Evolutionary conservation across 208 protist genomes (phyloP).

Genomic region (Acanthamoeba triangularis): DNA sequence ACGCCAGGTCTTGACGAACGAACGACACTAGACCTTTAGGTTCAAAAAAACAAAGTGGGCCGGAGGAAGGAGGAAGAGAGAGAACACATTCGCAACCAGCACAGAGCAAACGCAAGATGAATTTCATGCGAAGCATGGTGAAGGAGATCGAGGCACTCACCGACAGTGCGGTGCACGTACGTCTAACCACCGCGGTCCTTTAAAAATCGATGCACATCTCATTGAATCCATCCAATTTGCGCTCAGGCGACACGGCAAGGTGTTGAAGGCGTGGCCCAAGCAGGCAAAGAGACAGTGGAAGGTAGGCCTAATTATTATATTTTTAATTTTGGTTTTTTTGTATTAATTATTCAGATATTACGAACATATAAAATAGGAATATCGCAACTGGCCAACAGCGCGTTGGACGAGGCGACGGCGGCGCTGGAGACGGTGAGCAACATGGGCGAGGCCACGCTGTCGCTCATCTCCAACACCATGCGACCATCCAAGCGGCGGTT

Average conservation of each 20-base stretch:
- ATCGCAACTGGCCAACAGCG: not conserved
- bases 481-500: not conserved
- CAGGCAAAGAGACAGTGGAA: not conserved
- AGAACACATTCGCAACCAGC: too few relatives aligned
- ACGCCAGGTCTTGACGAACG: too few relatives aligned
- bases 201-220: not conserved
- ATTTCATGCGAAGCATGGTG: not conserved
- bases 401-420: not conserved
- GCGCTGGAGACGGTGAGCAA: constrained; percentile 23
- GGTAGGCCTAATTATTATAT: not conserved
- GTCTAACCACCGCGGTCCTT: not conserved
- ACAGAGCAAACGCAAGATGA: not conserved
- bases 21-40: too few relatives aligned
- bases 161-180: not conserved
- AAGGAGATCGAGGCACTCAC: not conserved
- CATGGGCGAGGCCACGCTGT: constrained; percentile 21
- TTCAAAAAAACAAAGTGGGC: too few relatives aligned
- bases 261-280: not conserved
- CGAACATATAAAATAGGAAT: too few relatives aligned
- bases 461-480: not conserved
- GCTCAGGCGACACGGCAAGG: not conserved
- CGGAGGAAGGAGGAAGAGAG: too few relatives aligned
- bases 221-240: not conserved
- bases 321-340: not conserved
- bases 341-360: not conserved